These are phyloP conservation scores for Lipomyces starkeyi DNA, from an alignment of 805 yeast species.

Conservation along the genomic window DNA sequence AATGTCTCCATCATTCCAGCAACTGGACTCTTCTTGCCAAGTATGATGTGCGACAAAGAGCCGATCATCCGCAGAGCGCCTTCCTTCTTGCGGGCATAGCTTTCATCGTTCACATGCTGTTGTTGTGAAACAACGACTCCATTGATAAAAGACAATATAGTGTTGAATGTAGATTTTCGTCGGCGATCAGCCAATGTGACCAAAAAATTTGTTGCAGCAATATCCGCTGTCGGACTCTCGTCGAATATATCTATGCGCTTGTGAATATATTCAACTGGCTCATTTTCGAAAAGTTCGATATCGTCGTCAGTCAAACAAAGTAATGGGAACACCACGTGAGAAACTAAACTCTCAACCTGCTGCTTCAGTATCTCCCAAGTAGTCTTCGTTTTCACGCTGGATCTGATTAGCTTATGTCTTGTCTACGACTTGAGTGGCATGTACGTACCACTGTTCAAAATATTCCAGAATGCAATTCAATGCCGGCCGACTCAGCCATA, in stretches of 20 bases:
- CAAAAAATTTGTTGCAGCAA: conserved; percentile 77
- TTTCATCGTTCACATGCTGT: conserved; percentile 46
- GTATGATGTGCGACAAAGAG: conserved; percentile 62
- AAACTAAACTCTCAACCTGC: conserved; percentile 65
- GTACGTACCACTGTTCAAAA: conserved; percentile 16
- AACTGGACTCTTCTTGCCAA: conserved; percentile 62
- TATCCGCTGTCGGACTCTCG: conserved; percentile 71
- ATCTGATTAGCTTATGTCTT: neutral
- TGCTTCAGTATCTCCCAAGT: conserved; percentile 74
- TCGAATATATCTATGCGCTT: conserved; percentile 65
- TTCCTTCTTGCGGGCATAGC: conserved; percentile 68
- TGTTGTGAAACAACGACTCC: conserved; percentile 44
- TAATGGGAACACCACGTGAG: conserved; percentile 77
- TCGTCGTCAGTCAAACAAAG: conserved; percentile 71
- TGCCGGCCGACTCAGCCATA: conserved; percentile 74
- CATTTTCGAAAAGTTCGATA: conserved; percentile 78
- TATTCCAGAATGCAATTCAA: conserved; percentile 60
- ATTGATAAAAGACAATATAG: conserved; percentile 66
- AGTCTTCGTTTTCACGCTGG: conserved; percentile 59
- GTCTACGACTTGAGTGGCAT: neutral
- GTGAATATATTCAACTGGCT: conserved; percentile 87
- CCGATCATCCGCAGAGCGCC: conserved; percentile 83
- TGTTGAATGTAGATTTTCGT: conserved; percentile 62
- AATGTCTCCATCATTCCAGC: conserved; percentile 70
- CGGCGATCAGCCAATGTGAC: conserved; percentile 74